Base-by-base conservation (phyloP, 495 filamentous ascomycete genomes). In the Cryomyces minteri region DNA sequence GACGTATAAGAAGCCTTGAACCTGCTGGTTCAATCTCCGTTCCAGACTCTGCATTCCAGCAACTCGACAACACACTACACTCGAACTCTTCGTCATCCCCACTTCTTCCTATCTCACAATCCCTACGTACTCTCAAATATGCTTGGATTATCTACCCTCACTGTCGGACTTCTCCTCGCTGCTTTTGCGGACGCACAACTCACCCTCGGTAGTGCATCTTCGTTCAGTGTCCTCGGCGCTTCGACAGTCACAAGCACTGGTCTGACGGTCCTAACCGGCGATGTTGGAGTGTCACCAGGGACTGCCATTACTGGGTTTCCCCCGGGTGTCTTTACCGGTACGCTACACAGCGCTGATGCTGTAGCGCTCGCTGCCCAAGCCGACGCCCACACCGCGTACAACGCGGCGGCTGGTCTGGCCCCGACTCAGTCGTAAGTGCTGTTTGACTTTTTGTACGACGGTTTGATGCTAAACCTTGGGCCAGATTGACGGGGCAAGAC, bases 291-390 rank as follows among this genome's bases (percentile, higher is more conserved):
- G 29, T 51, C 34, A 10, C 49, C 49, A 30, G 41, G 41, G n/a
- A 43, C 40, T 33, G 48, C 49, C 32, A 51, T 51, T 31, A 51
- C 49, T n/a, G 49, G 49, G 5, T 51, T 51, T 33, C 49, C 45
- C 5, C 49, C 45, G 0, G 49, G 49, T 14, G 40, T 47, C 37
- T 31, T 25, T 2, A 25, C 6, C 33, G 30, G 31, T 29, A 40
- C 34, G 11, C 30, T 34, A 34, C 30, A 43, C 34, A 38, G 32
- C 10, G 45, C 37, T 33, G 38, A 51, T 32, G 49, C 49, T 6
- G 45, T 32, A 11, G 45, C 44, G 8, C 38, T 41, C n/a, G 40
- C 46, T 29, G 49, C 49, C 30, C 36, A 48, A 25, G 45, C 39
- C 3, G 46, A 48, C 34, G 31, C 39, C 31, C 25, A 30, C 14